A percentile compares a stretch with the other conserved stretches of the same genome.
Evolutionary conservation across 2,329 filamentous ascomycete genomes (phyloP).

Genomic region (Falciphora oryzae): DNA sequence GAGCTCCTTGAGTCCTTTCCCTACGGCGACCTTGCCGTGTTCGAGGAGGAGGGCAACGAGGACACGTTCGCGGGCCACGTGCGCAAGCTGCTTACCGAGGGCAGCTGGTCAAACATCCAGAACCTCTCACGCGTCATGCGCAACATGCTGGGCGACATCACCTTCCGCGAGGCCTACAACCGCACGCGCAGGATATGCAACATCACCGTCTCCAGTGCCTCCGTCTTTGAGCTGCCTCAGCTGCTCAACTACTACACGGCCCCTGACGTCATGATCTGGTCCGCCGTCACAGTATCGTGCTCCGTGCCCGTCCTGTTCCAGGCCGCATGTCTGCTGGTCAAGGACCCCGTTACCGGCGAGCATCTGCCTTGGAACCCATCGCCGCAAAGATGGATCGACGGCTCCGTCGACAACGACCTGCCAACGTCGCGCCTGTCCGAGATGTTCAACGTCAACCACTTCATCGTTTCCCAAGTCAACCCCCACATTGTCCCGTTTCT

Average conservation of each 20-base stretch:
- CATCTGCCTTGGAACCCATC: slow-evolving; percentile 80
- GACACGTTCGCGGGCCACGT: slow-evolving; percentile 65
- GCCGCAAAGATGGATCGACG: slow-evolving; percentile 84
- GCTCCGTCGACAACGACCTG: slow-evolving; percentile 89
- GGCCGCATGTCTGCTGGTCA: slow-evolving; percentile 71
- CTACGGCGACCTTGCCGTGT: slow-evolving; percentile 75
- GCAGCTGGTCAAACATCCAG: slow-evolving; percentile 77
- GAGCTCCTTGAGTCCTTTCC: slow-evolving; percentile 64
- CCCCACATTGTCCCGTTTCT: slow-evolving; percentile 89
- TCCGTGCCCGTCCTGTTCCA: slow-evolving; percentile 86
- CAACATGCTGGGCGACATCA: slow-evolving; percentile 76
- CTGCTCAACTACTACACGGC: slow-evolving; percentile 90
- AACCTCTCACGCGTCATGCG: slow-evolving; percentile 79
- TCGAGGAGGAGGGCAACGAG: slow-evolving; percentile 54
- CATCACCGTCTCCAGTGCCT: slow-evolving; percentile 85
- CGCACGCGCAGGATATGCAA: slow-evolving; percentile 89
- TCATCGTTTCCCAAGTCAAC: slow-evolving; percentile 96
- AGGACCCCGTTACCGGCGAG: slow-evolving; percentile 74
- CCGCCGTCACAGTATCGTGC: slow-evolving; percentile 91
- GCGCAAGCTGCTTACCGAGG: slow-evolving; percentile 70
- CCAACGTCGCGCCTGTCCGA: slow-evolving; percentile 85
- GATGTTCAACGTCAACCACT: slow-evolving; percentile 98
- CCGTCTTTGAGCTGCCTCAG: slow-evolving; percentile 78
- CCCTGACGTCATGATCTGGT: slow-evolving; percentile 94
- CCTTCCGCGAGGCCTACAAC: slow-evolving; percentile 93